Conservation (phyloP, 306 rosid species). For the Cicer bijugum region DNA sequence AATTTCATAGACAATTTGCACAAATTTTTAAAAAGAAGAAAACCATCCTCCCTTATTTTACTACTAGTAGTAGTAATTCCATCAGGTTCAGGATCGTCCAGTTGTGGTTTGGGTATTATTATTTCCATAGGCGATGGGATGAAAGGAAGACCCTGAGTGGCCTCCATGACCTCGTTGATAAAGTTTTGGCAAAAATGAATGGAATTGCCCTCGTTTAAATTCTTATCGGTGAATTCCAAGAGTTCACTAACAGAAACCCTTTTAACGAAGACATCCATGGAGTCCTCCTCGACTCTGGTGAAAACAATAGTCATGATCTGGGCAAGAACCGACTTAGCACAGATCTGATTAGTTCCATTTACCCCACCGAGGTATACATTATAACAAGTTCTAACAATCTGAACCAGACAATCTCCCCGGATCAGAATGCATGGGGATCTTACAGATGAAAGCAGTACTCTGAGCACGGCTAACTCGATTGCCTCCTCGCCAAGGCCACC, state of each 20-base stretch:
- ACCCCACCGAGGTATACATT: conserved; percentile 95
- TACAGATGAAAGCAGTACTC: conserved; percentile 80
- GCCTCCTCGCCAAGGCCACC: conserved; percentile 86
- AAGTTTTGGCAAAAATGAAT: conserved; percentile 79
- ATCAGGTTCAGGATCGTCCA: conserved; percentile 52
- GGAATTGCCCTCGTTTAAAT: conserved; percentile 93
- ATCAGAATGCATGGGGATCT: conserved; percentile 77
- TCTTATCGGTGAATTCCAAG: conserved; percentile 93
- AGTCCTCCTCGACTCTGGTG: conserved; percentile 80
- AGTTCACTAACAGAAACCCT: conserved; percentile 75
- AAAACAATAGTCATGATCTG: conserved; percentile 89
- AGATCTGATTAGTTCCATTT: conserved; percentile 98
- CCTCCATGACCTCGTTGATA: conserved; percentile 82
- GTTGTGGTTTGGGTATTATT: conserved; percentile 50
- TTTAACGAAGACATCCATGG: conserved; percentile 55
- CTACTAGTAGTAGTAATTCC: conserved; percentile 40
- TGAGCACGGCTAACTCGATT: conserved; percentile 79
- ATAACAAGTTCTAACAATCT: conserved; percentile 86
- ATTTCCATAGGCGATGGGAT: conserved; percentile 35
- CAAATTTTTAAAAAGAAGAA: conserved; percentile 83
- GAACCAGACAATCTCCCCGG: conserved; percentile 82
- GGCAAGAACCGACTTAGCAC: conserved; percentile 95
- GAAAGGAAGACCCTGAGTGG: conserved; percentile 63
- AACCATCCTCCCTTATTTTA: conserved; percentile 94
- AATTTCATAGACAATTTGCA: conserved; percentile 97